These are phyloP conservation scores for Fusarium sp. DNA, from an alignment of 2,329 filamentous ascomycete genomes.

Conservation along the genomic window DNA sequence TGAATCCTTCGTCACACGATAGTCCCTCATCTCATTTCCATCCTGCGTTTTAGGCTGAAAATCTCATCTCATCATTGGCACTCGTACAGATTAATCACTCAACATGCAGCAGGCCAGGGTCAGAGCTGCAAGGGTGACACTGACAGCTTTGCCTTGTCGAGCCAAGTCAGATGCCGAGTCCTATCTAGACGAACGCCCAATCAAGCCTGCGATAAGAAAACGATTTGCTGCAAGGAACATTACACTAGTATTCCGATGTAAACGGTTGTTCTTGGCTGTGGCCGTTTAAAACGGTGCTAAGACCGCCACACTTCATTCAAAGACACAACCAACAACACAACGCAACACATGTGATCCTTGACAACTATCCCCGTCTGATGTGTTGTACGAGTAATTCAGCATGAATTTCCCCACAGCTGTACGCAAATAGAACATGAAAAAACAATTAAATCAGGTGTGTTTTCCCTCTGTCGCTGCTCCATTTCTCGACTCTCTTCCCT, in stretches of 20 bases:
- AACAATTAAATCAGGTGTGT: not conserved
- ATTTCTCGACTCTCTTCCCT: not conserved
- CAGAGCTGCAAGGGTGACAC: conserved; percentile 14
- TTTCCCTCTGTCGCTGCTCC: not conserved
- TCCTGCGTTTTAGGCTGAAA: conserved; percentile 9
- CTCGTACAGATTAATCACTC: conserved; percentile 20
- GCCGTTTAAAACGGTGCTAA: conserved; percentile 17
- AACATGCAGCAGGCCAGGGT: conserved; percentile 5
- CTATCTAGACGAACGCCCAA: conserved; percentile 15
- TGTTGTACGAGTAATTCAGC: not conserved
- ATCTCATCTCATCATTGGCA: conserved; percentile 1
- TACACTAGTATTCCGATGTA: not conserved
- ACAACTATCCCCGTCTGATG: not conserved
- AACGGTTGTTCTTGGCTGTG: conserved; percentile 15
- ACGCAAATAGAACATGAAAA: not conserved
- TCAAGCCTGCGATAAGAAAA: not conserved
- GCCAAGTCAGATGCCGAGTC: conserved; percentile 17
- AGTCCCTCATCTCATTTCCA: conserved; percentile 21
- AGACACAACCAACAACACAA: not conserved
- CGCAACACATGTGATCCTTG: conserved; percentile 7
- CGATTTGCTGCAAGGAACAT: conserved; percentile 35
- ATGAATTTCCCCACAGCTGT: not conserved
- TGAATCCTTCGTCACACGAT: not conserved
- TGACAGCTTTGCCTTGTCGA: conserved; percentile 19
- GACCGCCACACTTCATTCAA: not conserved